Evolutionary conservation across 2,329 filamentous ascomycete species (phyloP), one percentile per base, ranked within the genome.

Genomic region (Chalara sp.): DNA sequence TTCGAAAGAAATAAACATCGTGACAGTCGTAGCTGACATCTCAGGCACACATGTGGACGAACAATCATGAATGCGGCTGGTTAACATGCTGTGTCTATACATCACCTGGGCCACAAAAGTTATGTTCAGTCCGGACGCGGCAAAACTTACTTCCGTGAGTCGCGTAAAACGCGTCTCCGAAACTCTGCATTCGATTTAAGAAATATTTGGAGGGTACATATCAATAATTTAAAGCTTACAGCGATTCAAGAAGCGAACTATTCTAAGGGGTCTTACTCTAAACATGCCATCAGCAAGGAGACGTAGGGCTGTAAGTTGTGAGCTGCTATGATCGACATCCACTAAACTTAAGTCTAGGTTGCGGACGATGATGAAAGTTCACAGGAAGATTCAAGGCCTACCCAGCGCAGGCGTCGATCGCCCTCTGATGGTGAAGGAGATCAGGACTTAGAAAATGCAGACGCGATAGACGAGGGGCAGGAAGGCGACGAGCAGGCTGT

Each of bases 401-500:
- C 58, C 1, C 63, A 65, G 35, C 54, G 57, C 32, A 44, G 53
- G 21, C 55, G 55, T 28, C 56, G 46, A 6, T 42, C 48, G 32
- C 52, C 49, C 2, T 48, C 44, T 6, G 60, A 58, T 2, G 58
- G 63, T 32, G 64, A 65, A 6, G 58, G 59, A 5, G 62, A 64
- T 7, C 58, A 58, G 0, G 58, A 59, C 3, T 55, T 54, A 6
- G 58, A 58, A 3, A 57, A 52, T 8, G 51, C 47, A 4, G 53
- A 55, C 54, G 62, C 59, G 6, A 51, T 56, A 3, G 63, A 63
- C 39, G 53, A 49, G n/a, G 56, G 55, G 41, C 29, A 48, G 44
- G 55, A 57, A 12, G 57, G 43, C n/a, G 50, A 57, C 10, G 69
- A 75, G 4, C 76, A 80, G 56, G 66, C 83, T 33, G 76, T 80